Conservation (phyloP, 352 stramenopile species). For the Globisporangium nagaii region DNA sequence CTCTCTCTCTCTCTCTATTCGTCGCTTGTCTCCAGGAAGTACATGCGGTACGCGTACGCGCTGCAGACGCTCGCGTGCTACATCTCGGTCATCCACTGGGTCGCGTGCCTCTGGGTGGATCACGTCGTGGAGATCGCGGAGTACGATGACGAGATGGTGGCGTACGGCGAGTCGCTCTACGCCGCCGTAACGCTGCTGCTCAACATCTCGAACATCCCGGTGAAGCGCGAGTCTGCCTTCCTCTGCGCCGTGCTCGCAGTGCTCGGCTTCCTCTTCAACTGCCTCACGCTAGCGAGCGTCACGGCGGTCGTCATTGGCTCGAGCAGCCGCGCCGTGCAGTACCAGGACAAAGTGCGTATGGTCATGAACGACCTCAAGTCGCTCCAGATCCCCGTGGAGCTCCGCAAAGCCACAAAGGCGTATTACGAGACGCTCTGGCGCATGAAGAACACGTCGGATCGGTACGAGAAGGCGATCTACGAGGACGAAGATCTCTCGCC, state of each 20-base stretch:
- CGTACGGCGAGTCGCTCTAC: constrained; percentile 48
- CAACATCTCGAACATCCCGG: constrained; percentile 38
- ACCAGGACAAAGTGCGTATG: constrained; percentile 53
- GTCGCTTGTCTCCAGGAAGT: constrained; percentile 30
- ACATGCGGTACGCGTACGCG: constrained; percentile 58
- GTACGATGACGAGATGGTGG: constrained; percentile 27
- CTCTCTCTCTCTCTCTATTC: not conserved
- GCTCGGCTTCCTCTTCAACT: constrained; percentile 44
- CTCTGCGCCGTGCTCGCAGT: constrained; percentile 31
- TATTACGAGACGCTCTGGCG: constrained; percentile 68
- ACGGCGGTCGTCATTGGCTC: constrained; percentile 43
- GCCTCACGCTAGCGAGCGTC: constrained; percentile 46
- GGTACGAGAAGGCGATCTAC: constrained; percentile 67
- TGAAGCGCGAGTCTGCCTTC: constrained; percentile 35
- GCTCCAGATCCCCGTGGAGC: constrained; percentile 40
- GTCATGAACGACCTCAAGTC: constrained; percentile 66
- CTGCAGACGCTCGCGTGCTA: constrained; percentile 48
- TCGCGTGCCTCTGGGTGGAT: constrained; percentile 46
- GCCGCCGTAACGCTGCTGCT: constrained; percentile 36
- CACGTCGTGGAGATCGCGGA: constrained; percentile 21
- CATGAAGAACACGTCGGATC: constrained; percentile 63
- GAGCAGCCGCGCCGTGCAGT: constrained; percentile 42
- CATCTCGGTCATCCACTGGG: constrained; percentile 58
- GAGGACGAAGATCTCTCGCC: constrained; percentile 59
- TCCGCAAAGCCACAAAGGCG: constrained; percentile 42